Conservation (phyloP, 805 yeast genomes). For the Wickerhamomyces tratensis region DNA sequence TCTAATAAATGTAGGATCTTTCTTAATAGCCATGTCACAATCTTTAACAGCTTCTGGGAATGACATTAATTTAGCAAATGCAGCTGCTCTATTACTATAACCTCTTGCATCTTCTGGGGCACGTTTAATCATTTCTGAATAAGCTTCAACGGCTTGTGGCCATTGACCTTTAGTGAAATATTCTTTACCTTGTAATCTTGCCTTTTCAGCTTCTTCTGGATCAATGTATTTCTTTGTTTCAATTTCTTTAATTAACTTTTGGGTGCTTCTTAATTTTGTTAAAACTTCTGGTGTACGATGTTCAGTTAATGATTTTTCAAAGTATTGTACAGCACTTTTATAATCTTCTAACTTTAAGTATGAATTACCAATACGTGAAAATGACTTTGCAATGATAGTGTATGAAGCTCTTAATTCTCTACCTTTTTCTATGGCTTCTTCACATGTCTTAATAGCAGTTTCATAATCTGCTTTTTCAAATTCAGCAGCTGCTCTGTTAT, state of each 20-base stretch:
- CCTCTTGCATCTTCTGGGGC: conserved; percentile 97
- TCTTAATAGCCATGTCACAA: conserved; percentile 80
- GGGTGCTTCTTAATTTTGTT: conserved; percentile 78
- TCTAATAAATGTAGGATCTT: conserved; percentile 83
- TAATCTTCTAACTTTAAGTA: conserved; percentile 70
- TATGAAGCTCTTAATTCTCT: conserved; percentile 87
- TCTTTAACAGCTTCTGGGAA: conserved; percentile 96
- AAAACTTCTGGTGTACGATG: conserved; percentile 93
- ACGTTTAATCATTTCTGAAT: conserved; percentile 92
- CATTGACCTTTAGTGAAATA: conserved; percentile 85
- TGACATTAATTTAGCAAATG: conserved; percentile 85
- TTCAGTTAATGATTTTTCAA: conserved; percentile 90
- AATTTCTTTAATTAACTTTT: conserved; percentile 70
- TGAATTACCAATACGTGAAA: conserved; percentile 81
- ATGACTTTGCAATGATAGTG: conserved; percentile 84
- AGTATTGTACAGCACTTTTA: conserved; percentile 62
- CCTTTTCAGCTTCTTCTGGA: conserved; percentile 91
- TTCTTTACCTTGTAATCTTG: conserved; percentile 87
- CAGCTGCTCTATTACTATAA: conserved; percentile 97
- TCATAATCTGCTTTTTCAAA: conserved; percentile 92
- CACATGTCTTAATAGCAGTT: conserved; percentile 72
- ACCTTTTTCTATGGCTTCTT: conserved; percentile 79
- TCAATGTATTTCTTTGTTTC: conserved; percentile 76
- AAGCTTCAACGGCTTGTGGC: conserved; percentile 93
- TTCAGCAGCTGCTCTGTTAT: conserved; percentile 97